Conservation (phyloP, 2,329 filamentous ascomycete species). For the Fusarium chaquense region DNA sequence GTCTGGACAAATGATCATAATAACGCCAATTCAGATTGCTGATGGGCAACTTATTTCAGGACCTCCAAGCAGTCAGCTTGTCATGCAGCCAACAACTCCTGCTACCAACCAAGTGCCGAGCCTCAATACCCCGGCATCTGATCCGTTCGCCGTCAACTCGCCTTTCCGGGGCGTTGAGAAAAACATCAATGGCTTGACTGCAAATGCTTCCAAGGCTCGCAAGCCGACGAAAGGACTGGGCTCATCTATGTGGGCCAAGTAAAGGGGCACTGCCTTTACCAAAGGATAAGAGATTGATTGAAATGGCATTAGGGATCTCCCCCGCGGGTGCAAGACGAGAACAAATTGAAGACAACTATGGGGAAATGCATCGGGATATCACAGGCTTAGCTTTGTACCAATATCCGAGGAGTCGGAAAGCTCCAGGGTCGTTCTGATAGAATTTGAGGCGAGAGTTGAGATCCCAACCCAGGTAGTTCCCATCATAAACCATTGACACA, state of each 20-base stretch:
- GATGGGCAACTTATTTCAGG: too few species aligned
- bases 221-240: slow-evolving; percentile 34
- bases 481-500: not conserved
- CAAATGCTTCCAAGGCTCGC: not conserved
- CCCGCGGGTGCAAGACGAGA: not conserved
- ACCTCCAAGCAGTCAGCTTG: too few species aligned
- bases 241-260: slow-evolving; percentile 43
- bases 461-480: not conserved
- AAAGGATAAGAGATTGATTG: not conserved
- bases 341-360: not conserved
- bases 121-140: too few species aligned
- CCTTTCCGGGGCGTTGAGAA: too few species aligned
- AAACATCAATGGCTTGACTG: too few species aligned
- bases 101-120: too few species aligned
- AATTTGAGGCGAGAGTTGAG: not conserved
- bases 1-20: too few species aligned
- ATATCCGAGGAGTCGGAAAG: not conserved
- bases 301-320: not conserved
- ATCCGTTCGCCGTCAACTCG: too few species aligned
- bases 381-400: not conserved
- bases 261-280: not conserved
- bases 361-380: not conserved
- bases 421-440: not conserved
- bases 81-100: too few species aligned
- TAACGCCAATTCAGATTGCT: too few species aligned